Evolutionary conservation across 495 filamentous ascomycete species (phyloP), one percentile per base, ranked within the genome.

Genomic region (Podospora bellae-mahoneyi): DNA sequence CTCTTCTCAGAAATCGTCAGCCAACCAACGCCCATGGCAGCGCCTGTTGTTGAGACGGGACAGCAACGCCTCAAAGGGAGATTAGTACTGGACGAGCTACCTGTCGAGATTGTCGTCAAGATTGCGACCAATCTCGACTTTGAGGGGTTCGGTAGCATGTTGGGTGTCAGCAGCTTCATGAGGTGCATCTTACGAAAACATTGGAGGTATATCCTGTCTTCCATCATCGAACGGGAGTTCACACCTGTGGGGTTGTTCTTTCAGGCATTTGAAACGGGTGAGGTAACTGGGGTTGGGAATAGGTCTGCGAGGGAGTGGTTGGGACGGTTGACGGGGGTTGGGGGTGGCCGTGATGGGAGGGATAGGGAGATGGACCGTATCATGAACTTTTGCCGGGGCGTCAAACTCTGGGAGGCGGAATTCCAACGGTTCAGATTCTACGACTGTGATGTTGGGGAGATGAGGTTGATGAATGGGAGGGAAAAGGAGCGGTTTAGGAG

Each of bases 391-490:
- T 91, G 90, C 53, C 78, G 79, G 23, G 77, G 86, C 3, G 86
- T 90, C 44, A 82, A 83, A 69, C 81, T 82, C 66, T 92, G 90
- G 90, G 85, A 87, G 71, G 76, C 80, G 9, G 81, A 91, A 32
- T 94, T 91, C 75, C 90, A 90, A 4, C 80, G 86, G 63, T 84
- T 90, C 69, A 87, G 88, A 67, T 94, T 91, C 88, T 82, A 82
- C 34, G 69, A 81, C 9, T 78, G 86, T 59, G 90, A 82, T 39
- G 81, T 85, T 65, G 78, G 85, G 62, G 6, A 48, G 0, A 85
- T 90, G n/a, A 88, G 92, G 15, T 81, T 86, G 4, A 81, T 94
- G 10, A 84, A 74, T 0, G 61, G 68, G 2, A 66, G 81, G 15
- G 92, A 93, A 74, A 80, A 84, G 20, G 78, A 80, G 27, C 82